Evolutionary conservation across 176 grass and related monocot genomes (phyloP).

Genomic region (Carex kokanica): DNA sequence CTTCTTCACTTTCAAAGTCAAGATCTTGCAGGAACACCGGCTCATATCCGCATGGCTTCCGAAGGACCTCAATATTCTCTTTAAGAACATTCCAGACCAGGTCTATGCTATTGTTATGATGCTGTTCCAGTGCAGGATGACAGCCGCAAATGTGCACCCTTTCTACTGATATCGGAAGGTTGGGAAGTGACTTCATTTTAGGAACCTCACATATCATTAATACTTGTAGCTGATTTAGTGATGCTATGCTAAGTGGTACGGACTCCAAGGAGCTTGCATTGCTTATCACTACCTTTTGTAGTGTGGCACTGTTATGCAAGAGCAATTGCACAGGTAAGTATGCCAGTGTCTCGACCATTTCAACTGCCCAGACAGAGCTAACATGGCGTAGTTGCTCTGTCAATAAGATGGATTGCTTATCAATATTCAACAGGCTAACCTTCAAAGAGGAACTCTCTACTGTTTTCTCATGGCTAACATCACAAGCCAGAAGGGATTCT

Average conservation of each 20-base stretch:
- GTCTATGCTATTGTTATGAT: neutral
- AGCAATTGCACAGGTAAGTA: neutral
- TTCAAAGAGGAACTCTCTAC: neutral
- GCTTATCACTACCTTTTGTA: neutral
- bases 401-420: slow-evolving; percentile 9
- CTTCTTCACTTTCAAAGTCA: neutral
- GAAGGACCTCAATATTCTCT: slow-evolving; percentile 1
- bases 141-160: neutral
- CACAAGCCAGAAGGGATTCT: neutral
- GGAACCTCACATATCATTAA: slow-evolving; percentile 7
- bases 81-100: slow-evolving; percentile 11
- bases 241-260: neutral
- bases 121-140: neutral
- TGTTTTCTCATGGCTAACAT: neutral
- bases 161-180: neutral
- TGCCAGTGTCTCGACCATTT: neutral
- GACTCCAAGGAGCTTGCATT: slow-evolving; percentile 7
- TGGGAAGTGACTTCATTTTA: neutral
- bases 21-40: neutral
- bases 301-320: neutral
- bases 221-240: neutral
- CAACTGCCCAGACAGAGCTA: neutral
- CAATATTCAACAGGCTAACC: slow-evolving; percentile 22
- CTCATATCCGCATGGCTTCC: neutral
- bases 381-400: neutral